Evolutionary conservation across 2,329 filamentous ascomycete species (phyloP), one percentile per base, ranked within the genome.

Genomic region (Colletotrichum paranaense): DNA sequence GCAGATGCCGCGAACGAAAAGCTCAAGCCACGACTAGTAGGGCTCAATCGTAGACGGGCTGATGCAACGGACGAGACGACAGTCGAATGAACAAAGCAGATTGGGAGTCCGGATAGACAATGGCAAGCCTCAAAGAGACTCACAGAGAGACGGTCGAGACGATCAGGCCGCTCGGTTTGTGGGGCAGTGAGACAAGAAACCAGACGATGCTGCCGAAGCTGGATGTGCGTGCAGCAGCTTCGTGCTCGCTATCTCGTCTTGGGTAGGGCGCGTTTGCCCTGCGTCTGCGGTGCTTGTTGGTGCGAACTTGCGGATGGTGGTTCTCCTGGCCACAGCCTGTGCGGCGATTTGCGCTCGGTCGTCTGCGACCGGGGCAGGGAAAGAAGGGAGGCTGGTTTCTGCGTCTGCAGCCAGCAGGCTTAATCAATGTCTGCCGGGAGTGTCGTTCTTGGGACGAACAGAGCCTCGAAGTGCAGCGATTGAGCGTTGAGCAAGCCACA

Each of bases 351-450:
- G 62, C 72, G 68, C 68, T 67, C 52, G 57, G 68, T 80, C 79
- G 77, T 75, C 79, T 76, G 76, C 76, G 76, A 74, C 76, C 77
- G 76, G 76, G 77, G 71, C 71, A 60, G 66, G 76, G 71, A 75
- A 76, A 74, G 32, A 46, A 52, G 62, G 62, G 68, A 66, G 72
- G 68, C 68, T 72, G 72, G 72, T 62, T 73, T 64, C 59, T 73
- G 68, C 42, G 62, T 56, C 53, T 62, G 68, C 62, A 74, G 68
- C 49, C 62, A 26, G 62, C 24, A 67, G 68, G 68, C 30, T 57
- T 62, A 35, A 62, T 72, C 38, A 8, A n/a, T 49, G 49, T 58
- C 59, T 53, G 35, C 70, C 67, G 67, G 55, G 38, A 32, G 26
- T 60, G 22, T 72, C 56, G 72, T 62, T 71, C 70, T 71, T 62